Percentiles rank a stretch among this genome's conserved stretches.
phyloP scores from a whole-genome alignment of 2,329 filamentous ascomycete genomes.

The Cladosporium cucumerinum region DNA sequence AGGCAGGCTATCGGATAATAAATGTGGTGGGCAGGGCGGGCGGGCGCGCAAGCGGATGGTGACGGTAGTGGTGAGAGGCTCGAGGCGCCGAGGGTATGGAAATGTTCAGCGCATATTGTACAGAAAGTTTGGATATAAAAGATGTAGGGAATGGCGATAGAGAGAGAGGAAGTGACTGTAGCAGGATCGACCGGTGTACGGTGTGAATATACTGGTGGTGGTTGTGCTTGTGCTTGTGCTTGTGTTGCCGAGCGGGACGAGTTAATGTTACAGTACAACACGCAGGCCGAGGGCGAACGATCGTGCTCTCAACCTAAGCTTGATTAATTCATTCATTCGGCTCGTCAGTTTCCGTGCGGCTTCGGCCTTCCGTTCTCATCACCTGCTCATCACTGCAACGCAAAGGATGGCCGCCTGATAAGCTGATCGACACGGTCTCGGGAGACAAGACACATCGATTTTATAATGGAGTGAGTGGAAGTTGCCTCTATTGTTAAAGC shows the following conservation, averaged over 20 bases:
- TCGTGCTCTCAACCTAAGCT: too few relatives aligned
- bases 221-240: neutral
- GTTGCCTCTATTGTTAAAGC: neutral
- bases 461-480: neutral
- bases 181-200: neutral
- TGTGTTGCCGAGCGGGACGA: neutral
- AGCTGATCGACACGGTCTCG: neutral
- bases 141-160: neutral
- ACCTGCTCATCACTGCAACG: neutral
- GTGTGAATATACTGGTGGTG: neutral
- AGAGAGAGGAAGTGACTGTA: neutral
- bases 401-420: neutral
- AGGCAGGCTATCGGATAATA: neutral
- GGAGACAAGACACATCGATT: neutral
- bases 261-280: neutral
- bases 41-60: neutral
- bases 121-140: neutral
- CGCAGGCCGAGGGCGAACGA: neutral
- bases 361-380: neutral
- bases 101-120: conserved; percentile 4
- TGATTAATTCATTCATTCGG: neutral
- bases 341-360: neutral
- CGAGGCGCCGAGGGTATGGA: neutral
- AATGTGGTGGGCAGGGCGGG: neutral
- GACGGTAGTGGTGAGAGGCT: conserved; percentile 1